Percentiles rank a stretch among this genome's conserved stretches.
phyloP scores from a whole-genome alignment of 768 basidiomycete species.

The Tephrocybe sp. region DNA sequence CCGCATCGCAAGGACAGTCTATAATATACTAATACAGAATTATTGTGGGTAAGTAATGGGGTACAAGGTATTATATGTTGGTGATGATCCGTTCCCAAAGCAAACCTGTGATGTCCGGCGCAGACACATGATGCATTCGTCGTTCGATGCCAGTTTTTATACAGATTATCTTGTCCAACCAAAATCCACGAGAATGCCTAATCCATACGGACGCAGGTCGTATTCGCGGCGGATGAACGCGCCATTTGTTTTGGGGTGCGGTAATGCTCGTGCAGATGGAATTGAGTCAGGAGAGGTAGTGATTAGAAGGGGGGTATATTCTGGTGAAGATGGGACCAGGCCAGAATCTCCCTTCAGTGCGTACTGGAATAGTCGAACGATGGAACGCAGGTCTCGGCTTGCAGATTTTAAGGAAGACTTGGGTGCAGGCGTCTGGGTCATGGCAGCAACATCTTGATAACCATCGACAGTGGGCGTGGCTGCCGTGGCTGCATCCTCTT shows the following conservation, averaged over 20 bases:
- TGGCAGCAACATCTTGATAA: constrained; percentile 13
- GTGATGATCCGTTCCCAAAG: constrained; percentile 15
- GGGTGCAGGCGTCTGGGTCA: constrained; percentile 18
- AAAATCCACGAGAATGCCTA: constrained; percentile 74
- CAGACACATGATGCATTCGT: neutral
- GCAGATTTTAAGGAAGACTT: constrained; percentile 5
- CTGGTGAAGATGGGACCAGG: neutral
- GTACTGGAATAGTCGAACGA: constrained; percentile 17
- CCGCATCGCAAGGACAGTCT: neutral
- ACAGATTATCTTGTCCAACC: constrained; percentile 50
- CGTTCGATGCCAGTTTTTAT: neutral
- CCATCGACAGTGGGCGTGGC: no score
- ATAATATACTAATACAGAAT: constrained; percentile 14
- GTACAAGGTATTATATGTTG: constrained; percentile 20
- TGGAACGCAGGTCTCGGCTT: constrained; percentile 15
- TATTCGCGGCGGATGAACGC: constrained; percentile 51
- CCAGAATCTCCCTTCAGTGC: constrained; percentile 6
- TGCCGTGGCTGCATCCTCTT: constrained; percentile 9
- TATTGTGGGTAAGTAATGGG: constrained; percentile 13
- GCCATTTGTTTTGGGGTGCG: constrained; percentile 16
- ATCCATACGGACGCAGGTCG: constrained; percentile 71
- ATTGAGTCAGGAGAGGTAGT: constrained; percentile 10
- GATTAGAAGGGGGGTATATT: constrained; percentile 7
- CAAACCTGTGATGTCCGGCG: constrained; percentile 1
- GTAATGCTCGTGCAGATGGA: constrained; percentile 7